These are phyloP conservation scores for Taiozyma sp. DNA, from an alignment of 1,139 yeast species.

Conservation along the genomic window DNA sequence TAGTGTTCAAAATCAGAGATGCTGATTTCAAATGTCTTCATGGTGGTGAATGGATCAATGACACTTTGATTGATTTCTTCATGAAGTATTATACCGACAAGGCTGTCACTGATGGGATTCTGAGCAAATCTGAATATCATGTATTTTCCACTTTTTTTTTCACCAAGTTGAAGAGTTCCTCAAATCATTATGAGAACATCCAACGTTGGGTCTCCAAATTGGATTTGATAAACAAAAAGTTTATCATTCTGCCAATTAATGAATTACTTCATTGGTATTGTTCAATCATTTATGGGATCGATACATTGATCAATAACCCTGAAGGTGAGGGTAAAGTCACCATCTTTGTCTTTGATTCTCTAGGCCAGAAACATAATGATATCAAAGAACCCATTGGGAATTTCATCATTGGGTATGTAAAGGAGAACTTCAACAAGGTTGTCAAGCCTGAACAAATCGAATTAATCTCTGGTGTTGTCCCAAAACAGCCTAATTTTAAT, in stretches of 20 bases:
- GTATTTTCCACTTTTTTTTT: conserved; percentile 84
- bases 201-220: conserved; percentile 76
- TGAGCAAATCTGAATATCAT: conserved; percentile 37
- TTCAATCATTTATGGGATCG: conserved; percentile 52
- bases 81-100: conserved; percentile 49
- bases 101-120: conserved; percentile 21
- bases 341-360: conserved; percentile 74
- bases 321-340: conserved; percentile 28
- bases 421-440: conserved; percentile 49
- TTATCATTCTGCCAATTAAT: conserved; percentile 76
- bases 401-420: conserved; percentile 67
- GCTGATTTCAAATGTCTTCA: conserved; percentile 65
- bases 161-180: conserved; percentile 47
- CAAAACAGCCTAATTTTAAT: conserved; percentile 81
- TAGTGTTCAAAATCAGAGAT: conserved; percentile 44
- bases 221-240: conserved; percentile 55
- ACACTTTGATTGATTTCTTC: conserved; percentile 67
- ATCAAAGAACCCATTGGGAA: conserved; percentile 51
- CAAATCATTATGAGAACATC: conserved; percentile 50
- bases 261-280: conserved; percentile 87
- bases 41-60: conserved; percentile 73
- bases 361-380: conserved; percentile 51
- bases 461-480: conserved; percentile 48
- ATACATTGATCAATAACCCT: conserved; percentile 11
- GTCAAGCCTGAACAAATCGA: conserved; percentile 38